A percentile compares a stretch with the other conserved stretches of the same genome.
These are phyloP conservation scores for Vitellaria paradoxa DNA, from an alignment of 179 eudicot species.

Conservation along the genomic window DNA sequence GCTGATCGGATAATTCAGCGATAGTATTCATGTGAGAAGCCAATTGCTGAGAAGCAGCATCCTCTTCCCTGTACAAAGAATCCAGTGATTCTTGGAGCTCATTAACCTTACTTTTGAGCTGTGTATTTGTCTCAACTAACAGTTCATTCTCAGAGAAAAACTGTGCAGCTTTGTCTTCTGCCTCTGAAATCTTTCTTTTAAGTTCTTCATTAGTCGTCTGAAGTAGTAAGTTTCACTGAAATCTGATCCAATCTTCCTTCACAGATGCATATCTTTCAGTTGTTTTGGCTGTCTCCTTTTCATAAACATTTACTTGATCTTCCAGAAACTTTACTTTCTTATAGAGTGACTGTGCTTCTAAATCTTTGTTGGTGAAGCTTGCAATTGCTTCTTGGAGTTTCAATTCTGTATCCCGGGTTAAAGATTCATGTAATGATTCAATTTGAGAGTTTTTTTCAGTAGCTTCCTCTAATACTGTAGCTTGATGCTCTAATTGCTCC, in stretches of 20 bases:
- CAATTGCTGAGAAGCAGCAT: conserved; percentile 50
- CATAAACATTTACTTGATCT: conserved; percentile 45
- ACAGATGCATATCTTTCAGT: conserved; percentile 35
- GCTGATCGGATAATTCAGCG: conserved; percentile 68
- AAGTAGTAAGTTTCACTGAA: conserved; percentile 31
- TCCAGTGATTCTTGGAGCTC: conserved; percentile 59
- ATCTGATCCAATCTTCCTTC: conserved; percentile 45
- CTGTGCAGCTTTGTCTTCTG: conserved; percentile 57
- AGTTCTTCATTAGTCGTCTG: conserved; percentile 47
- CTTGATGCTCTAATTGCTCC: conserved; percentile 57
- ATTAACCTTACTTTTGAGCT: conserved; percentile 58
- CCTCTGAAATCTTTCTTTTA: conserved; percentile 44
- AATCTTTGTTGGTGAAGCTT: conserved; percentile 45
- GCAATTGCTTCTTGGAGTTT: conserved; percentile 66
- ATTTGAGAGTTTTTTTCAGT: conserved; percentile 50
- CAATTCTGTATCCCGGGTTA: conserved; percentile 54
- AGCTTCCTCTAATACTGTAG: conserved; percentile 50
- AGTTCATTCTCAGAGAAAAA: conserved; percentile 56
- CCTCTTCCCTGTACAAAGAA: conserved; percentile 52
- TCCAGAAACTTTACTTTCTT: conserved; percentile 61
- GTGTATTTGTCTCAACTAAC: conserved; percentile 59
- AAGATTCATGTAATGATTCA: conserved; percentile 53
- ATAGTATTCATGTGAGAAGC: conserved; percentile 70
- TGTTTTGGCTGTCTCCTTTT: conserved; percentile 51
- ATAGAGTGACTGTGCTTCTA: conserved; percentile 51